phyloP scores from a whole-genome alignment of 208 protist species.

The Crithidia sp. region DNA sequence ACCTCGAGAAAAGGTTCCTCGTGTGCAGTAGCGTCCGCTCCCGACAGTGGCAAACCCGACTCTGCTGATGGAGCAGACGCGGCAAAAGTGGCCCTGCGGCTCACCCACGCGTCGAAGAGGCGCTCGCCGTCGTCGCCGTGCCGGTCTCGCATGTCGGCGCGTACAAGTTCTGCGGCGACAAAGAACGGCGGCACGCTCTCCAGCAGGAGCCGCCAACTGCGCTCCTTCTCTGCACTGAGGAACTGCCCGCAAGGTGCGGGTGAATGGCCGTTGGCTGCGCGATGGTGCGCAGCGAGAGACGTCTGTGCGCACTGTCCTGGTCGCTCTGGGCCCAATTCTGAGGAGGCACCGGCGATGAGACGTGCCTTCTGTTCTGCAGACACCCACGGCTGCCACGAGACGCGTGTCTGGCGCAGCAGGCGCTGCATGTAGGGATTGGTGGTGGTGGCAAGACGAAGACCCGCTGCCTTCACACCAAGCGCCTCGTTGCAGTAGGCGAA shows the following conservation, averaged over 20 bases:
- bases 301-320: too few species aligned
- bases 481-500: slow-evolving; percentile 1
- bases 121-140: not conserved
- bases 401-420: slow-evolving; percentile 5
- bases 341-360: not conserved
- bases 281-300: too few species aligned
- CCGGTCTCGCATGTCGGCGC: not conserved
- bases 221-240: not conserved
- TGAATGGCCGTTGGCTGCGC: too few species aligned
- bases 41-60: not conserved
- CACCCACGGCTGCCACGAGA: slow-evolving; percentile 33
- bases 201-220: slow-evolving; percentile 17
- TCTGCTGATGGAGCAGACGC: not conserved
- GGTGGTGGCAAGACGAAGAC: not conserved
- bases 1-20: slow-evolving; percentile 10
- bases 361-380: not conserved
- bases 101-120: slow-evolving; percentile 9
- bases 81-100: not conserved
- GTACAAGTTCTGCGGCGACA: slow-evolving; percentile 1
- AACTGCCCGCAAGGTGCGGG: too few species aligned
- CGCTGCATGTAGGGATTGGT: slow-evolving; percentile 6
- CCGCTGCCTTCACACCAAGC: not conserved
- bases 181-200: slow-evolving; percentile 26
- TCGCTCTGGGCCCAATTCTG: too few species aligned
- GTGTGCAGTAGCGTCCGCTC: not conserved